Evolutionary conservation across 2,329 filamentous ascomycete species (phyloP).

Genomic region (Diaporthe helianthi): DNA sequence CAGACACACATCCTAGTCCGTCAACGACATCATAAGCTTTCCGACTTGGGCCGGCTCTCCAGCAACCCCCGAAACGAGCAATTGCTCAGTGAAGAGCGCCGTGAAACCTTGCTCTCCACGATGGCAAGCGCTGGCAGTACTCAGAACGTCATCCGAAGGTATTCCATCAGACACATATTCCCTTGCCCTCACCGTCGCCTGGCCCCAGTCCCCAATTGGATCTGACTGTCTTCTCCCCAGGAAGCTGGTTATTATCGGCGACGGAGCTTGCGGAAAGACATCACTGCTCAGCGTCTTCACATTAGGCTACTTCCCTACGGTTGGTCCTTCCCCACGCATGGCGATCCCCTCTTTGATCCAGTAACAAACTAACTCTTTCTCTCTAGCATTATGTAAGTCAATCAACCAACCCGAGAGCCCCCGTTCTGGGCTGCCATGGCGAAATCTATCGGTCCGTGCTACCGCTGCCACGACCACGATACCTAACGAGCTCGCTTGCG

Average conservation of each 20-base stretch:
- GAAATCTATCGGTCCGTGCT: background rate
- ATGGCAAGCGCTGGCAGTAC: slow-evolving; percentile 45
- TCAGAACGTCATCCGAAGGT: slow-evolving; percentile 50
- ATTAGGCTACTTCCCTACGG: slow-evolving; percentile 95
- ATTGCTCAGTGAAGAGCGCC: slow-evolving; percentile 29
- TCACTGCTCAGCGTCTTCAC: slow-evolving; percentile 98
- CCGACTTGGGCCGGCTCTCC: slow-evolving; percentile 11
- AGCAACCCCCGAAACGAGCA: slow-evolving; percentile 13
- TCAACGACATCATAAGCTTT: slow-evolving; percentile 29
- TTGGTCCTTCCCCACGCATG: slow-evolving; percentile 57
- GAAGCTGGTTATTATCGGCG: slow-evolving; percentile 96
- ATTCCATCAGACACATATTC: background rate
- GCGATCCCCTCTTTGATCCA: slow-evolving; percentile 18
- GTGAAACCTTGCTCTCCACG: slow-evolving; percentile 32
- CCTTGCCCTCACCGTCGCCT: slow-evolving; percentile 18
- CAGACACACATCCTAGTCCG: slow-evolving; percentile 26
- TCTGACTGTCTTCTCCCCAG: slow-evolving; percentile 52
- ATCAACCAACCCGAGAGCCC: slow-evolving; percentile 19
- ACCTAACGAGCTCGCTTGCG: slow-evolving; percentile 31
- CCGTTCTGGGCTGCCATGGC: slow-evolving; percentile 33
- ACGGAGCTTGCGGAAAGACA: slow-evolving; percentile 98
- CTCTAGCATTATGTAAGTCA: slow-evolving; percentile 64
- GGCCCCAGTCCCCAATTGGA: background rate
- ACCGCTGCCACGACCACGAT: slow-evolving; percentile 7
- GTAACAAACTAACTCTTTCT: slow-evolving; percentile 40